A percentile compares a stretch with the other conserved stretches of the same genome.
These are phyloP conservation scores for Fusarium poae DNA, from an alignment of 2,329 filamentous ascomycete species.

Conservation along the genomic window DNA sequence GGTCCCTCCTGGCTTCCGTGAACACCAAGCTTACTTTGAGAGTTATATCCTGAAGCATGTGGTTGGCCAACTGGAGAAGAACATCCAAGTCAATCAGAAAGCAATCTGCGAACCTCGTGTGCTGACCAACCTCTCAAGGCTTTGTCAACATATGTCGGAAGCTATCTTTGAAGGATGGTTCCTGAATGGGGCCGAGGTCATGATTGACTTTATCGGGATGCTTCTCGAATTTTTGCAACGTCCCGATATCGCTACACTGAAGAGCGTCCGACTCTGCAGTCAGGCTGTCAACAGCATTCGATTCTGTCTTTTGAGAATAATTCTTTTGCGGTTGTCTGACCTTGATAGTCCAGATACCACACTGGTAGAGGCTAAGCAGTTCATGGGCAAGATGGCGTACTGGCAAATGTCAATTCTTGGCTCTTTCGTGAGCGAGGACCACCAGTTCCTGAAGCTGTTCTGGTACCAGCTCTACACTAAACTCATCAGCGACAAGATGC, in stretches of 20 bases:
- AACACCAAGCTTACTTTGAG: conserved; percentile 95
- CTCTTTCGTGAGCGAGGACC: conserved; percentile 80
- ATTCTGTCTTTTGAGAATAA: conserved; percentile 80
- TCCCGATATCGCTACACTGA: conserved; percentile 82
- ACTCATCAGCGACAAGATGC: conserved; percentile 76
- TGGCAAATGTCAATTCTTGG: conserved; percentile 94
- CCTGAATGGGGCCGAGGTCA: conserved; percentile 83
- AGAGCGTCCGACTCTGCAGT: conserved; percentile 90
- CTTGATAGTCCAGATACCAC: conserved; percentile 74
- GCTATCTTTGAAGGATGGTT: conserved; percentile 98
- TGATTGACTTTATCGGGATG: conserved; percentile 88
- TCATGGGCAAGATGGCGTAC: conserved; percentile 89
- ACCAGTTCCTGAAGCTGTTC: conserved; percentile 85
- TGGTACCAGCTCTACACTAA: conserved; percentile 96
- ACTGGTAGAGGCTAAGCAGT: conserved; percentile 73
- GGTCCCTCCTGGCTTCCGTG: conserved; percentile 90
- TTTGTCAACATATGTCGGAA: conserved; percentile 85
- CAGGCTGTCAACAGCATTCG: conserved; percentile 84
- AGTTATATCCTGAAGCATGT: conserved; percentile 86
- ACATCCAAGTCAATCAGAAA: conserved; percentile 78
- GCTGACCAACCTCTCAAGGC: conserved; percentile 86
- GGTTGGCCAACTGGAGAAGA: conserved; percentile 76
- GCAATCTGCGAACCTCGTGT: conserved; percentile 83
- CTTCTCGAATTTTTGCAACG: conserved; percentile 90
- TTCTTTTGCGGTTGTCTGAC: conserved; percentile 85